These are phyloP conservation scores for Phialemonium atrogriseum DNA, from an alignment of 2,329 filamentous ascomycete species.

Conservation along the genomic window DNA sequence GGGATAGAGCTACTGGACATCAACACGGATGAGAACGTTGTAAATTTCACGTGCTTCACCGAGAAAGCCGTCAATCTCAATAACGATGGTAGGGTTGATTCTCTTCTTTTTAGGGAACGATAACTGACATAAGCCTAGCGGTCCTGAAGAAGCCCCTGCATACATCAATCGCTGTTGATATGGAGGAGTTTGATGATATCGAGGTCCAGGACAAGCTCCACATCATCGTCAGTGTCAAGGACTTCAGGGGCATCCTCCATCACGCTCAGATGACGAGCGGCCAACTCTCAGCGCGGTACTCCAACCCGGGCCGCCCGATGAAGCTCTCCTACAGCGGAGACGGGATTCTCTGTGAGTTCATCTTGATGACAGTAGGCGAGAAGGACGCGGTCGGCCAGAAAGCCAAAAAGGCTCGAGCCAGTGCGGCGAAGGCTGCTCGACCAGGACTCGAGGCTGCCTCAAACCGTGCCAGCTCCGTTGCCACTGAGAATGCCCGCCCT, in stretches of 20 bases:
- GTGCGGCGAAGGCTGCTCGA: constrained; percentile 29
- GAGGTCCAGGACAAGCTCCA: constrained; percentile 67
- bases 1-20: constrained; percentile 77
- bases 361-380: constrained; percentile 75
- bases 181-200: constrained; percentile 69
- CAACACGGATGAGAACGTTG: constrained; percentile 62
- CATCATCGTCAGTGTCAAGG: constrained; percentile 74
- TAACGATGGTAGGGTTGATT: constrained; percentile 38
- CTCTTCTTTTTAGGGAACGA: not conserved
- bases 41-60: constrained; percentile 74
- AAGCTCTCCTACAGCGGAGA: constrained; percentile 63
- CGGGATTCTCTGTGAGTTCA: constrained; percentile 66
- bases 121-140: constrained; percentile 34
- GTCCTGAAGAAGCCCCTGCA: constrained; percentile 73
- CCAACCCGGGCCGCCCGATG: constrained; percentile 61
- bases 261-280: constrained; percentile 64
- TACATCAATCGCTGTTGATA: constrained; percentile 70
- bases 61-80: constrained; percentile 64
- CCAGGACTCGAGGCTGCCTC: constrained; percentile 40
- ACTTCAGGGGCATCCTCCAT: constrained; percentile 70
- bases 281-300: constrained; percentile 62
- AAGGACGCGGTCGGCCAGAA: constrained; percentile 39
- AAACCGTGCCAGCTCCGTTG: constrained; percentile 28
- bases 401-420: constrained; percentile 30
- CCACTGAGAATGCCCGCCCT: constrained; percentile 14